phyloP scores from a whole-genome alignment of 2,329 filamentous ascomycete species.

The Ilyonectria destructans region DNA sequence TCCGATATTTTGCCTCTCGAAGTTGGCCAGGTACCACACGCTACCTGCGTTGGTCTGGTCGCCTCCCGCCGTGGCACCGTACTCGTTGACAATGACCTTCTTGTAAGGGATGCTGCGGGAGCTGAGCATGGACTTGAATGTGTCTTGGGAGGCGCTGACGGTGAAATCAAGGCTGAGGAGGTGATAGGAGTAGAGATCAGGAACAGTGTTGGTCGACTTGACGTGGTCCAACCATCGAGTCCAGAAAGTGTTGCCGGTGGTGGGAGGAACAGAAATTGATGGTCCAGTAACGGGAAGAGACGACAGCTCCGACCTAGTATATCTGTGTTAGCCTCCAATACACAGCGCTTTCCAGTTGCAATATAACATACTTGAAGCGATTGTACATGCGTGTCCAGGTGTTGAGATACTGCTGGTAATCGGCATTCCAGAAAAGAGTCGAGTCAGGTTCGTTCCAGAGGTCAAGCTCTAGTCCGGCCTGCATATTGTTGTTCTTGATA shows the following conservation, averaged over 20 bases:
- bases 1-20: background rate
- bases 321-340: background rate
- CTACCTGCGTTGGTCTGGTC: constrained; percentile 11
- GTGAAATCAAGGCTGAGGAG: constrained; percentile 5
- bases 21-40: constrained; percentile 6
- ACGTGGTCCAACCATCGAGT: constrained; percentile 17
- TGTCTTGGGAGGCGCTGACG: constrained; percentile 2
- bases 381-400: constrained; percentile 13
- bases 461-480: constrained; percentile 11
- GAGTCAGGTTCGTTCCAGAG: constrained; percentile 20
- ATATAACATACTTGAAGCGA: constrained; percentile 4
- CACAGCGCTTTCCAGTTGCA: background rate
- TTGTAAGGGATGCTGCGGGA: background rate
- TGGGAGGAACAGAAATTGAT: constrained; percentile 11
- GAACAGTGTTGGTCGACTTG: constrained; percentile 10
- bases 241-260: constrained; percentile 9
- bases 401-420: constrained; percentile 13
- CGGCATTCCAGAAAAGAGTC: constrained; percentile 14
- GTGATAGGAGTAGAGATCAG: constrained; percentile 19
- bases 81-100: constrained; percentile 15
- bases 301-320: constrained; percentile 1
- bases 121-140: constrained; percentile 11
- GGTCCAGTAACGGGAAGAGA: constrained; percentile 1
- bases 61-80: background rate
- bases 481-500: constrained; percentile 13